Evolutionary conservation across 2,329 filamentous ascomycete genomes (phyloP), one percentile per base, ranked within the genome.

Genomic region (Talaromyces piceae): DNA sequence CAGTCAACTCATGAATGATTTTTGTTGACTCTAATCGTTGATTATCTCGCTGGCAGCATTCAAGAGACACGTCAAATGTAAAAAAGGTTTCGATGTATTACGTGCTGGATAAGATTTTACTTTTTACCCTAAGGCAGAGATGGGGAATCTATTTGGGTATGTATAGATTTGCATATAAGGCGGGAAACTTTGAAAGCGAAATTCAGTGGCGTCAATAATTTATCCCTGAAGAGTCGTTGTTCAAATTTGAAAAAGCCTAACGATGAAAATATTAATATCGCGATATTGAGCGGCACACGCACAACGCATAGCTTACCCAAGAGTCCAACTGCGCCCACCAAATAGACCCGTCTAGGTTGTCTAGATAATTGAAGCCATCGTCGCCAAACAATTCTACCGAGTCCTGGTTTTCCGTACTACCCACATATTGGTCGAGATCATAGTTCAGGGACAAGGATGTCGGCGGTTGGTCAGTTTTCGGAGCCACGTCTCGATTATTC

Each of bases 321-420:
- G 66, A 67, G 51, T 69, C 67, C 28, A 69, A 55, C 25, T 69
- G 66, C 12, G 67, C 61, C 66, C 67, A 69, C 66, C 67, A 69
- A 18, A 63, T 55, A 2, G 67, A 67, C 5, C 66, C 65, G n/a
- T 69, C 67, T 5, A 68, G 54, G 20, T 61, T 68, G 13, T 67
- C 65, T 33, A 69, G 53, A 23, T 67, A 57, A 5, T 61, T 58
- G 13, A 58, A 46, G 7, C 49, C 47, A 49, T 66, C 64, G 13
- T 63, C 59, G 16, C 59, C 55, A 9, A 59, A 25, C 13, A 57
- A 55, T 20, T 63, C 54, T 1, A 57, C 13, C 3, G 49, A 50
- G n/a, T 56, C 49, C 11, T 63, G 39, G 9, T 53, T 58, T 3
- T 59, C 59, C 22, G 65, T 50, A 8, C 50, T 53, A 3, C 53